Evolutionary conservation across 2,329 filamentous ascomycete genomes (phyloP).

Genomic region (Xylaria hypoxylon): DNA sequence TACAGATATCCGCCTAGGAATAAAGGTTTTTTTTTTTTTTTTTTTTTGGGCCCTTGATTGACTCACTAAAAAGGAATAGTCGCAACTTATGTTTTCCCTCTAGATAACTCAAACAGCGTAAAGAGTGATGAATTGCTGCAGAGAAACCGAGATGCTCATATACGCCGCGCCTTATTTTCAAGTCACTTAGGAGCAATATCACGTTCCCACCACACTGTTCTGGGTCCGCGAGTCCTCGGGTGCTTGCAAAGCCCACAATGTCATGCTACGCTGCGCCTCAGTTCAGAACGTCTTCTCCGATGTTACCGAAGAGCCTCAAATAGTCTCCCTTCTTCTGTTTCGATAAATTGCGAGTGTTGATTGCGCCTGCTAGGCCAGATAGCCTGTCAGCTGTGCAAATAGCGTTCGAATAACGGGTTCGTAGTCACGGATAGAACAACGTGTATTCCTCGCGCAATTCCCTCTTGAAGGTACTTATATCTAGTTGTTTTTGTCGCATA

Average conservation of each 20-base stretch:
- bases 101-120: no score
- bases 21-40: no score
- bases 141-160: not conserved
- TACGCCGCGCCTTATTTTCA: not conserved
- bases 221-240: not conserved
- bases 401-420: not conserved
- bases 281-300: not conserved
- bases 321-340: not conserved
- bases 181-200: not conserved
- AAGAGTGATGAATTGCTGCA: no score
- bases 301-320: not conserved
- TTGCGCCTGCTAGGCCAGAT: no score
- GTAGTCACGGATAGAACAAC: not conserved
- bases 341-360: not conserved
- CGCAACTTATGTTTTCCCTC: no score
- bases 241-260: not conserved
- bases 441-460: not conserved
- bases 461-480: not conserved
- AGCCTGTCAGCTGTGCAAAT: no score
- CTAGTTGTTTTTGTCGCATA: not conserved
- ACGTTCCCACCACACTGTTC: not conserved
- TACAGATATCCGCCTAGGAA: no score
- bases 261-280: not conserved
- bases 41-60: no score
- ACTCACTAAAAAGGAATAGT: no score